A percentile compares a stretch with the other conserved stretches of the same genome.
Conservation (phyloP, 495 filamentous ascomycete species). For the Podospora conica region DNA sequence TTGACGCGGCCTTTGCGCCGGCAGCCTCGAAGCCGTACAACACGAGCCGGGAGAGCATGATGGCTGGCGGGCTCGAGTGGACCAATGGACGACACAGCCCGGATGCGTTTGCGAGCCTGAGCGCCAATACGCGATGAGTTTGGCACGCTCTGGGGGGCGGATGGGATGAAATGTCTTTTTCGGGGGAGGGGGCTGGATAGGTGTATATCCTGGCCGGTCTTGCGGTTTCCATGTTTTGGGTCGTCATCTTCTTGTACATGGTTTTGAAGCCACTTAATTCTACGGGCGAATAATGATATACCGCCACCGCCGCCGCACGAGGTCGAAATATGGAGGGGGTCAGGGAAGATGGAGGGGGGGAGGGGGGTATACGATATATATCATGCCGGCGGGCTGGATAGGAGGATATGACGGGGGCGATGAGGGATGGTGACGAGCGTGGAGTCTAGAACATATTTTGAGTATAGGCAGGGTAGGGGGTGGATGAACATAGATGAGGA, state of each 20-base stretch:
- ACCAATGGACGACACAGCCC: slow-evolving; percentile 82
- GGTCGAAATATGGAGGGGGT: not conserved
- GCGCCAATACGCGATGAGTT: slow-evolving; percentile 43
- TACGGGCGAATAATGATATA: not conserved
- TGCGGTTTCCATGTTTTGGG: not conserved
- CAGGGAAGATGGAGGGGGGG: no score
- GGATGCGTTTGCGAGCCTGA: slow-evolving; percentile 94
- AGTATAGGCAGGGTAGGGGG: not conserved
- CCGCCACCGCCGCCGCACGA: not conserved
- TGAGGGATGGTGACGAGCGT: not conserved
- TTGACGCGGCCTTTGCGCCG: slow-evolving; percentile 11
- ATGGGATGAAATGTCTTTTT: not conserved
- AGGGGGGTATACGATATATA: not conserved
- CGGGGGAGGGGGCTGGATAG: not conserved
- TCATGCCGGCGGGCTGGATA: not conserved
- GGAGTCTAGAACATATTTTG: not conserved
- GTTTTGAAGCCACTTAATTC: not conserved
- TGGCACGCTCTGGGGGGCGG: no score
- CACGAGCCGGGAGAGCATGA: slow-evolving; percentile 84
- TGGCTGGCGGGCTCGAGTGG: slow-evolving; percentile 61
- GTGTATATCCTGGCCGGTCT: not conserved
- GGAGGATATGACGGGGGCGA: not conserved
- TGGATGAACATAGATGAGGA: not conserved
- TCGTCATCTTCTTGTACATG: not conserved
- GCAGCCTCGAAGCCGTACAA: slow-evolving; percentile 42